A percentile compares a stretch with the other conserved stretches of the same genome.
Conservation (phyloP, 345 rosid species). For the Arabidopsis arenosa region DNA sequence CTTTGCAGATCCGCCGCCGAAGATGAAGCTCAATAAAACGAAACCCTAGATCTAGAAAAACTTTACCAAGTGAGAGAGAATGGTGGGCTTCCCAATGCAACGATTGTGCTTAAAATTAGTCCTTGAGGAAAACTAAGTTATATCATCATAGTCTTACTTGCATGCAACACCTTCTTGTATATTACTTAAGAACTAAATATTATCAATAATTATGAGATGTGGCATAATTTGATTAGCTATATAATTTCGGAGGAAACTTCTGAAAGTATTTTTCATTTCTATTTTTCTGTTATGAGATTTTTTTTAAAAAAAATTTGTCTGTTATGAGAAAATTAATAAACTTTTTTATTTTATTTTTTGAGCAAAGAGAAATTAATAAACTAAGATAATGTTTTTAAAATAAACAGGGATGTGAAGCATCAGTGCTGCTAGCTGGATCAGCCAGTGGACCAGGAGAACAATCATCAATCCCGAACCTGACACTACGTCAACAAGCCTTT, state of each 20-base stretch:
- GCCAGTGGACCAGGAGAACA: constrained; percentile 87
- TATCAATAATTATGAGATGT: background rate
- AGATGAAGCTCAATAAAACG: too few species aligned
- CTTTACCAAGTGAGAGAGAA: too few species aligned
- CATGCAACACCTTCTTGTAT: background rate
- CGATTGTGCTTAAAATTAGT: too few species aligned
- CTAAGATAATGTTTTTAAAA: background rate
- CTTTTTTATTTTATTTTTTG: too few species aligned
- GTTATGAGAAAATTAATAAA: too few species aligned
- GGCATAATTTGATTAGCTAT: background rate
- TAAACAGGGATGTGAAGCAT: constrained; percentile 83
- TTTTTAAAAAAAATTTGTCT: too few species aligned
- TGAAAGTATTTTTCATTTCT: background rate
- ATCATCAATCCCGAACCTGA: constrained; percentile 63
- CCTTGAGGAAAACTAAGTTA: too few species aligned
- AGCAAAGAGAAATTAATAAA: background rate
- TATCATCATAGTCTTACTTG: too few species aligned
- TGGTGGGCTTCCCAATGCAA: too few species aligned
- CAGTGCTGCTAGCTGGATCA: constrained; percentile 82
- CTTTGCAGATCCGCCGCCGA: too few species aligned
- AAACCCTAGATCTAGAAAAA: too few species aligned
- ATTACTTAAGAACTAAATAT: background rate
- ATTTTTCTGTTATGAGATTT: background rate
- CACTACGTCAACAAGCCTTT: constrained; percentile 50
- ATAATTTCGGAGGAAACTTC: background rate